phyloP scores from a whole-genome alignment of 257 asterid genomes.

The Capsicum rhomboideum region DNA sequence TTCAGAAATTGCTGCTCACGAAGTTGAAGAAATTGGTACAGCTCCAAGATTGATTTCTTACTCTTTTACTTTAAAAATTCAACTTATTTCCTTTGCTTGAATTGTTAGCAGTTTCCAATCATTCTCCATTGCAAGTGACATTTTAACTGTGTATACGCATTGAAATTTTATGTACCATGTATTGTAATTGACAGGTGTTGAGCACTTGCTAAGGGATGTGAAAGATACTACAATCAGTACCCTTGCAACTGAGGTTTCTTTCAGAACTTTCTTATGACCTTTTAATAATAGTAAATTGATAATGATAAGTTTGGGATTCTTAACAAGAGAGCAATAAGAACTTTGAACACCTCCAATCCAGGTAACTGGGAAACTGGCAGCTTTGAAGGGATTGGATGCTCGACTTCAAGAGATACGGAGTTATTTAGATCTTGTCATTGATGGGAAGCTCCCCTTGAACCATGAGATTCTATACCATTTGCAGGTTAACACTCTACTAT shows the following conservation, averaged over 20 bases:
- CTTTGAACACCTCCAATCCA: slow-evolving; percentile 14
- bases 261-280: slow-evolving; percentile 41
- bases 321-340: neutral
- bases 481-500: slow-evolving; percentile 42
- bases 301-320: neutral
- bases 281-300: neutral
- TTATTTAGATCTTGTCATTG: slow-evolving; percentile 81
- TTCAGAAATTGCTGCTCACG: slow-evolving; percentile 98
- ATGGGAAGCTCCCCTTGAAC: slow-evolving; percentile 84
- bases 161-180: neutral
- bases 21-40: slow-evolving; percentile 94
- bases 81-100: neutral
- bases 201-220: slow-evolving; percentile 90
- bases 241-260: slow-evolving; percentile 84
- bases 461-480: slow-evolving; percentile 94
- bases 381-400: slow-evolving; percentile 92
- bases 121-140: neutral
- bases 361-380: slow-evolving; percentile 95
- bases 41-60: neutral
- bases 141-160: neutral
- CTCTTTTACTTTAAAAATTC: neutral
- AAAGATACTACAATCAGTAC: slow-evolving; percentile 94
- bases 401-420: slow-evolving; percentile 75
- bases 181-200: slow-evolving; percentile 58
- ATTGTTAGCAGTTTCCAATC: neutral